phyloP scores from a whole-genome alignment of 1,139 yeast species.

The Blastobotrys proliferans region DNA sequence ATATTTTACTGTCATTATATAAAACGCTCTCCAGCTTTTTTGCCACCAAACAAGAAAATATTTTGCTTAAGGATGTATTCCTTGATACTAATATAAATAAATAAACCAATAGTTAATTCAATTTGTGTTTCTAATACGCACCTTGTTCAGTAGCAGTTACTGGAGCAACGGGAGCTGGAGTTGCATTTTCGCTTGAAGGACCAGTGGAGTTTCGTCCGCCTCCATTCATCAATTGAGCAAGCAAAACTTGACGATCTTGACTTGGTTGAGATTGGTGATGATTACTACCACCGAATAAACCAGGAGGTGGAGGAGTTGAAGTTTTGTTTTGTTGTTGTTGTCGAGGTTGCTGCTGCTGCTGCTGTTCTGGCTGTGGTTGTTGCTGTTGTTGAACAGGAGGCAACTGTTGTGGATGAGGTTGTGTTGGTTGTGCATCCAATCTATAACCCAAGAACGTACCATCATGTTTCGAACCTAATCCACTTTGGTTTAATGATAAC shows the following conservation, averaged over 20 bases:
- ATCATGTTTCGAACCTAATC: conserved; percentile 10
- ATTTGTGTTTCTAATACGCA: too few species aligned
- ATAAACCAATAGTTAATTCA: too few species aligned
- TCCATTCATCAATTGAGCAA: conserved; percentile 38
- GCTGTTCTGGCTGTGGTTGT: conserved; percentile 1
- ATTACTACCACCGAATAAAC: conserved; percentile 22
- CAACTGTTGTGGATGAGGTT: conserved; percentile 1
- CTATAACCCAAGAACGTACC: conserved; percentile 11
- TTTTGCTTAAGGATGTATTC: too few species aligned
- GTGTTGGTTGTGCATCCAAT: neutral
- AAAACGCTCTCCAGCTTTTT: too few species aligned
- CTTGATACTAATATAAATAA: too few species aligned
- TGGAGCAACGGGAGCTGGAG: too few species aligned
- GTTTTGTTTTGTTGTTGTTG: conserved; percentile 8
- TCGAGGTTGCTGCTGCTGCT: neutral
- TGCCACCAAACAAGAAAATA: too few species aligned
- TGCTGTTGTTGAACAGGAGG: conserved; percentile 2
- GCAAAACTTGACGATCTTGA: conserved; percentile 36
- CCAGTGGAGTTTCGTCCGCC: too few species aligned
- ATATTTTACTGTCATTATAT: too few species aligned
- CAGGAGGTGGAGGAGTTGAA: conserved; percentile 33
- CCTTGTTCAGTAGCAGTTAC: too few species aligned
- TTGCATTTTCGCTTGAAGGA: too few species aligned
- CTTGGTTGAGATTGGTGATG: conserved; percentile 21
- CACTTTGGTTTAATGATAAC: conserved; percentile 19